Conservation (phyloP, 306 rosid species). For the Sophora flavescens region DNA sequence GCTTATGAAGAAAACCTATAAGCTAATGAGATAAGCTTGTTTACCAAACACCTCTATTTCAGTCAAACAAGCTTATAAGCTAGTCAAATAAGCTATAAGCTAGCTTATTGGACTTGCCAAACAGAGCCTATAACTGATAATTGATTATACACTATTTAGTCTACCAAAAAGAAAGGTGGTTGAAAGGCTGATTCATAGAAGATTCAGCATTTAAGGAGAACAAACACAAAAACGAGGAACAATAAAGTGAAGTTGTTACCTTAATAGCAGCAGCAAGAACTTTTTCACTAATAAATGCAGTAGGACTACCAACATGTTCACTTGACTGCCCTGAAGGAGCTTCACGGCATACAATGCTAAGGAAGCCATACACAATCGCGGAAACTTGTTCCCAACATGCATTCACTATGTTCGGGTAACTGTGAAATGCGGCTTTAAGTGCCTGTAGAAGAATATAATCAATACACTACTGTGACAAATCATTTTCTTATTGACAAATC, state of each 20-base stretch:
- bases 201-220: constrained; percentile 33
- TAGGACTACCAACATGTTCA: constrained; percentile 59
- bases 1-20: too few species aligned
- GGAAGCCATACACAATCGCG: constrained; percentile 59
- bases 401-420: constrained; percentile 72
- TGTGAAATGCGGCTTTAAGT: constrained; percentile 85
- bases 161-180: not conserved
- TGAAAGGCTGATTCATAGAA: not conserved
- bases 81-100: too few species aligned
- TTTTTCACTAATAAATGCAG: constrained; percentile 64
- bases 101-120: too few species aligned
- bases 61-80: too few species aligned
- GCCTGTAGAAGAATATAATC: constrained; percentile 62
- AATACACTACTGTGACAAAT: constrained; percentile 36
- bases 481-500: constrained; percentile 34
- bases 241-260: constrained; percentile 50
- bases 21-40: too few species aligned
- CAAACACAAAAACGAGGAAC: constrained; percentile 4
- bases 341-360: constrained; percentile 61
- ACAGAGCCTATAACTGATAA: not conserved
- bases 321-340: constrained; percentile 59
- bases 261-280: constrained; percentile 70
- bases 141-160: not conserved
- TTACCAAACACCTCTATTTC: too few species aligned
- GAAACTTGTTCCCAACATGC: constrained; percentile 83